phyloP scores from a whole-genome alignment of 495 filamentous ascomycete species.

The Tuber microsphaerosporum region DNA sequence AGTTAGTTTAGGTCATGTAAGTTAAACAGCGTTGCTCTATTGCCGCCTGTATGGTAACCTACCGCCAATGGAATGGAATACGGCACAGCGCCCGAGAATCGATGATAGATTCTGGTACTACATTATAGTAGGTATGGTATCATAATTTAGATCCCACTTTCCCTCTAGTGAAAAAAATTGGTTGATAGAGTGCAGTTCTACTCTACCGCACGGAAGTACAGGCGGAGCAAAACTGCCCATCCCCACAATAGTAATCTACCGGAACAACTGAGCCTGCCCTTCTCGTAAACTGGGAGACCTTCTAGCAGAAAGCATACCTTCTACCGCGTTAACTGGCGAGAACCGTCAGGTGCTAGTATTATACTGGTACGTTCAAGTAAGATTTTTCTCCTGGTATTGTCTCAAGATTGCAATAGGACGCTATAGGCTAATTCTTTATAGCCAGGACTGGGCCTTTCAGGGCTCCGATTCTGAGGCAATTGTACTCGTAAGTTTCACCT shows the following conservation, averaged over 20 bases:
- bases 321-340: too few species aligned
- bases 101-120: not conserved
- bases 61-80: not conserved
- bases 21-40: not conserved
- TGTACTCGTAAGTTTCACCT: too few species aligned
- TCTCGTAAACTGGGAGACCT: too few species aligned
- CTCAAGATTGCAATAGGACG: too few species aligned
- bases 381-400: too few species aligned
- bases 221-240: not conserved
- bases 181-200: not conserved
- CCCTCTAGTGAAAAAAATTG: not conserved
- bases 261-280: not conserved
- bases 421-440: too few species aligned
- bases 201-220: too few species aligned
- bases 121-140: not conserved
- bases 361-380: too few species aligned
- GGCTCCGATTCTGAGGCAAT: too few species aligned
- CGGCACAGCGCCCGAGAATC: not conserved
- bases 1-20: not conserved
- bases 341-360: too few species aligned
- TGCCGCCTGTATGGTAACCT: not conserved
- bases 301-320: too few species aligned
- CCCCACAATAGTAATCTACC: not conserved
- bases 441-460: too few species aligned
- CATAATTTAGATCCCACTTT: not conserved